Base-by-base conservation (phyloP, 768 basidiomycete species). In the Galerina marginata region DNA sequence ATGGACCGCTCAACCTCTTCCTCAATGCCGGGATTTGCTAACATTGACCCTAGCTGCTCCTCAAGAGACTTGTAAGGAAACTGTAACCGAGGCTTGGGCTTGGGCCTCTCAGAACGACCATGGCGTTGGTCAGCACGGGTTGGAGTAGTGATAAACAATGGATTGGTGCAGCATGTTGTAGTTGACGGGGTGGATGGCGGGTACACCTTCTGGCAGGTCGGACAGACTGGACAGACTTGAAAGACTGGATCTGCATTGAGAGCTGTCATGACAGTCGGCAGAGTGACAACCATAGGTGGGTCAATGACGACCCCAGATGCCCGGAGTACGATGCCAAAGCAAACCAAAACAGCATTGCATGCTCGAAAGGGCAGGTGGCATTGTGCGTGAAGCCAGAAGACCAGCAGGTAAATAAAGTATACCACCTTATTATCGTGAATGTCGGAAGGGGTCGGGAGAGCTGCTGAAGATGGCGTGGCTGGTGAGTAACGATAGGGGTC, bases 361-460 rank as follows among this genome's bases (percentile, higher is more conserved):
- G 71, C 71, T 6, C 20, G 59, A 16, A 67, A 70, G 0, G 72
- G 65, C 2, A 72, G 63, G 20, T 71, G 69, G 56, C 63, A 74
- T 20, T 69, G 66, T 0, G 66, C 16, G 48, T 74, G 72, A 1
- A 74, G 64, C 72, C 72, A 74, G 2, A 65, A 39, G 5, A 72
- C 67, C 0, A 71, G 29, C 2, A 66, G 23, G 43, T 74, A 72
- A 14, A 72, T 58, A 0, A 62, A n/a, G 44, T 68, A 62, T 0
- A 72, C 64, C 0, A 59, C 57, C 0, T 14, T 51, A 40, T 70
- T 64, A 0, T 62, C 63, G 44, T 71, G 68, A 6, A 70, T 40
- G 29, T 65, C 39, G 20, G 38, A 15, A 4, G 46, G 46, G 14
- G 23, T 16, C 4, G 20, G 7, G 6, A 26, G 16, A 25, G 16